These are phyloP conservation scores for Monilinia vaccinii-corymbosi DNA, from an alignment of 2,329 filamentous ascomycete species.

Conservation along the genomic window DNA sequence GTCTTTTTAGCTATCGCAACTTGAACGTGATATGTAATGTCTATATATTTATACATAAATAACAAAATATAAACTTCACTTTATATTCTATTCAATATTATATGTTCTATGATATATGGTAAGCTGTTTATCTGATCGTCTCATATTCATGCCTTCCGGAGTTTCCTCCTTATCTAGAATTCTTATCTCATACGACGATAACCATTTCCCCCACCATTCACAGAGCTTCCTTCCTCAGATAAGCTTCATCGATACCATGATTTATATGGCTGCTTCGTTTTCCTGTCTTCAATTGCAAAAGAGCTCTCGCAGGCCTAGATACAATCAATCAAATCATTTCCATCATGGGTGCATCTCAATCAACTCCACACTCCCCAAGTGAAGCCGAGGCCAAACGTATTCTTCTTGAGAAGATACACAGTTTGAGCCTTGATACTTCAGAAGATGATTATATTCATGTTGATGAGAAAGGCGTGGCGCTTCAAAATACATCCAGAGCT, in stretches of 20 bases:
- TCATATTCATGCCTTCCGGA: no score
- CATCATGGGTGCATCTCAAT: not conserved
- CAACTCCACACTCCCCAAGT: not conserved
- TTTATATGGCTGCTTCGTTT: no score
- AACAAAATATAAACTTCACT: no score
- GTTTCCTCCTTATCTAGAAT: not conserved
- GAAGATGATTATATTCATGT: conserved; percentile 41
- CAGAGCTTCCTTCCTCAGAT: not conserved
- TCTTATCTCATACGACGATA: not conserved
- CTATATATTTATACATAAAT: no score
- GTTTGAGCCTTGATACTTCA: not conserved
- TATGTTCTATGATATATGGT: no score
- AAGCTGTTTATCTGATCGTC: no score
- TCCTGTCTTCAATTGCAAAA: no score
- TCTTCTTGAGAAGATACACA: not conserved
- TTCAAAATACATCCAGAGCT: conserved; percentile 26
- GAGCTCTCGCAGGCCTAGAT: no score
- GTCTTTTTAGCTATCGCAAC: no score
- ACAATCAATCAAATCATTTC: not conserved
- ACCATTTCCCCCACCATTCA: not conserved
- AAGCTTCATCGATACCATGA: not conserved
- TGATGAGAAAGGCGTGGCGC: conserved; percentile 27
- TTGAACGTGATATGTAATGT: no score
- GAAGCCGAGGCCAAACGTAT: not conserved
- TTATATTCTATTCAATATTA: no score